Evolutionary conservation across 768 basidiomycete species (phyloP), one percentile per base, ranked within the genome.

Genomic region (Termitomyces sp.): DNA sequence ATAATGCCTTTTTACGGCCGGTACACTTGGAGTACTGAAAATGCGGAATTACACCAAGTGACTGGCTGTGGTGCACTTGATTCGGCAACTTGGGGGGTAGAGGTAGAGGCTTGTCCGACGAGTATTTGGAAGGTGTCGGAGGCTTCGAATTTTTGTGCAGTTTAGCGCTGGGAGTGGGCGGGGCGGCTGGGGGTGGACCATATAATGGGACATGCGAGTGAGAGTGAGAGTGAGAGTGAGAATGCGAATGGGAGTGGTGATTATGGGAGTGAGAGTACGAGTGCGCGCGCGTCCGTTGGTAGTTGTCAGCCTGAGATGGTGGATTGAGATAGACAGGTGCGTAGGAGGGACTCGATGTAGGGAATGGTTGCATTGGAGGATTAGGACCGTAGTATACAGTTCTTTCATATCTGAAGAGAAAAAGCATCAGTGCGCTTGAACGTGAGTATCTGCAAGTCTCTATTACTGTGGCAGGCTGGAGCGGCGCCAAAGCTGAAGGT

Each of bases 1-100:
- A 90, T 13, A 97, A 76, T 0, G 93, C 95, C 73, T 91, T 95
- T 74, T 86, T 85, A 61, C 76, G 78, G 8, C 92, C 90, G 0
- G 81, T 89, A 71, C 94, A 95, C 61, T 86, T 88, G 3, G 91
- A 92, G 69, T 90, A 91, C 63, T 86, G 84, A 73, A 90, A 90
- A 7, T 61, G 49, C 32, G 69, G 59, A 24, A 71, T 64, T 73
- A 68, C 36, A 58, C 58, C 46, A 12, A 44, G 22, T 16, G 57
- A 51, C 13, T 66, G 63, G 20, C 46, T 49, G 35, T 58, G 58
- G 11, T 59, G 62, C 9, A 58, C 42, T 50, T 64, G n/a, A 35
- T 48, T 49, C 11, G 50, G 45, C 24, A 46, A n/a, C 35, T 62
- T 61, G 1, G 57, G 46, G 15, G 44, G 36, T 13, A 36, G 22